These are phyloP conservation scores for Cenococcum geophilum DNA, from an alignment of 495 filamentous ascomycete genomes.

Conservation along the genomic window DNA sequence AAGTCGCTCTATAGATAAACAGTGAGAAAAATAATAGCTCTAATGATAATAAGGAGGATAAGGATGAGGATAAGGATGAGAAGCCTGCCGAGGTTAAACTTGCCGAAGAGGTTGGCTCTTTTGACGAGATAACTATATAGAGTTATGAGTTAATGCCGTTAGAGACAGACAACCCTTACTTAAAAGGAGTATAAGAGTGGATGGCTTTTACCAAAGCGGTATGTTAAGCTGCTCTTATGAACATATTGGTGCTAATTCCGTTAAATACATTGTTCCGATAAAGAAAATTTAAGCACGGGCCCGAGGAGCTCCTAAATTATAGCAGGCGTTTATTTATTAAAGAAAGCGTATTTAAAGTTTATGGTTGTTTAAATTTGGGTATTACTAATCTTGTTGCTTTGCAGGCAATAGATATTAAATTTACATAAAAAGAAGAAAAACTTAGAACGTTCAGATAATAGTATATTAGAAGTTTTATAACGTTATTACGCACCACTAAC, in stretches of 20 bases:
- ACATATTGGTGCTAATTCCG: background rate
- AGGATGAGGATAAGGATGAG: constrained; percentile 42
- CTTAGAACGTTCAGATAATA: no score
- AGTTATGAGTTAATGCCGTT: constrained; percentile 58
- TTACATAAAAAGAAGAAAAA: no score
- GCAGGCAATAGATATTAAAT: no score
- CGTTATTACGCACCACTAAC: no score
- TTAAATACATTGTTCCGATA: constrained; percentile 1
- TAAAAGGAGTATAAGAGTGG: constrained; percentile 73
- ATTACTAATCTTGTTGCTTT: no score
- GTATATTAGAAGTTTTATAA: no score
- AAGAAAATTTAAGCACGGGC: background rate
- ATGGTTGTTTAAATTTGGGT: no score
- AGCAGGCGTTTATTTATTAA: background rate
- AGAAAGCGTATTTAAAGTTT: no score
- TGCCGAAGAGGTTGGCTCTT: constrained; percentile 58
- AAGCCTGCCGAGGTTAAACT: constrained; percentile 32
- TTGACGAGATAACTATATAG: constrained; percentile 78
- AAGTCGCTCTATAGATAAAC: constrained; percentile 10
- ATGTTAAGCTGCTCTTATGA: constrained; percentile 5
- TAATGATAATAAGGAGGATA: constrained; percentile 33
- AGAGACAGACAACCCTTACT: constrained; percentile 48
- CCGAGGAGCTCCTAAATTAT: background rate
- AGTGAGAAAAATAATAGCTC: constrained; percentile 8
- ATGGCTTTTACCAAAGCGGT: constrained; percentile 63